phyloP scores from a whole-genome alignment of 2,329 filamentous ascomycete species.

The Orbilia oligospora region DNA sequence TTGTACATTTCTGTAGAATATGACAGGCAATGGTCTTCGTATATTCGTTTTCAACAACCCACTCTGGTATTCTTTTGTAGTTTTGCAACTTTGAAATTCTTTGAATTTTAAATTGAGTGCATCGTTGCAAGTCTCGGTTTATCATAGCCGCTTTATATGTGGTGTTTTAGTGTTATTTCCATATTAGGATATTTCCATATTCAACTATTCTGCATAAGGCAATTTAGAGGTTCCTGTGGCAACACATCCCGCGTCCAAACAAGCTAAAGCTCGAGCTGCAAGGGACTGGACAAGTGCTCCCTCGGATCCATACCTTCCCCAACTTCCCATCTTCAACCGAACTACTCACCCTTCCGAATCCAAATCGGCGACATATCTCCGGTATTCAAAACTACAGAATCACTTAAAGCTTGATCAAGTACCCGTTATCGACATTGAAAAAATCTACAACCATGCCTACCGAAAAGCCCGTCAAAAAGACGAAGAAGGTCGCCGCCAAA shows the following conservation, averaged over 20 bases:
- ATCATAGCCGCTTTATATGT: constrained; percentile 13
- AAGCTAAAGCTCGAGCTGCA: constrained; percentile 56
- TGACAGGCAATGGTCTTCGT: constrained; percentile 23
- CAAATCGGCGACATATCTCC: constrained; percentile 8
- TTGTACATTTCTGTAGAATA: constrained; percentile 43
- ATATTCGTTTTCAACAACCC: not conserved
- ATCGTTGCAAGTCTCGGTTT: too few species aligned
- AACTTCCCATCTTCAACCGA: constrained; percentile 13
- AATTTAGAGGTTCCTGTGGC: constrained; percentile 46
- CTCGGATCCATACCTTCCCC: constrained; percentile 10
- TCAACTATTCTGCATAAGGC: not conserved
- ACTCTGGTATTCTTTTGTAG: too few species aligned
- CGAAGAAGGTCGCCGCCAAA: constrained; percentile 69
- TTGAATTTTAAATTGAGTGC: too few species aligned
- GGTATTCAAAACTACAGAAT: constrained; percentile 26
- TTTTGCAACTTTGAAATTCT: too few species aligned
- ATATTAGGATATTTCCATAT: not conserved
- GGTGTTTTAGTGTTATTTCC: not conserved
- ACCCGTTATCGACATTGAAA: not conserved
- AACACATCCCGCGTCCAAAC: constrained; percentile 42
- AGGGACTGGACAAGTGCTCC: constrained; percentile 28
- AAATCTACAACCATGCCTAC: constrained; percentile 54
- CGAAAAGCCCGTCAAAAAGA: constrained; percentile 62
- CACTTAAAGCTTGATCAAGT: not conserved
- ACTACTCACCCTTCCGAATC: not conserved